Percentiles rank a stretch among this genome's conserved stretches.
Evolutionary conservation across 352 stramenopile genomes (phyloP).

Genomic region (Phytophthora chlamydospora): DNA sequence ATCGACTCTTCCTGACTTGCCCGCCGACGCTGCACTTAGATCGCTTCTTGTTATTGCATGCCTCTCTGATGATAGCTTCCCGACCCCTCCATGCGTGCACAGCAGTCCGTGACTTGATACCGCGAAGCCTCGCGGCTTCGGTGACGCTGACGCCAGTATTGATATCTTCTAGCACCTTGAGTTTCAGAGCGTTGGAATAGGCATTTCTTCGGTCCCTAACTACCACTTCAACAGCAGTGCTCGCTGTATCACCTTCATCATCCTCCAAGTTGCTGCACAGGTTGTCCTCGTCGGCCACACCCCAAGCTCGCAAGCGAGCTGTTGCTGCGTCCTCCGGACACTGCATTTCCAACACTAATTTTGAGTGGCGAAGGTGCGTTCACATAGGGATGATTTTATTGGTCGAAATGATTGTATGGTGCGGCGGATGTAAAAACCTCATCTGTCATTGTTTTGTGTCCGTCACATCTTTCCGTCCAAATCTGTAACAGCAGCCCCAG

Average conservation of each 20-base stretch:
- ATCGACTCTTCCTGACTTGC: background rate
- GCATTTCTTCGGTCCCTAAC: background rate
- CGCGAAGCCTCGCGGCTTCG: background rate
- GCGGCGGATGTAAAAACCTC: background rate
- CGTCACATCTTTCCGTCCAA: slow-evolving; percentile 8
- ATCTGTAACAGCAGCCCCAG: too few relatives aligned
- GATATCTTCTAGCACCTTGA: too few relatives aligned
- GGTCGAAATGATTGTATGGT: slow-evolving; percentile 6
- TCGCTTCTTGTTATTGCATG: slow-evolving; percentile 1
- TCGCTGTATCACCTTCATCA: background rate
- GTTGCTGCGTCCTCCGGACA: slow-evolving; percentile 1
- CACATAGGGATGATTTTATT: background rate
- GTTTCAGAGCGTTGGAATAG: too few relatives aligned
- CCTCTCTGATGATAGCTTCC: slow-evolving; percentile 3
- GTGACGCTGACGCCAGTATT: background rate
- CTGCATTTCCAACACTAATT: slow-evolving; percentile 1
- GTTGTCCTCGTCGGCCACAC: background rate
- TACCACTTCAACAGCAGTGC: background rate
- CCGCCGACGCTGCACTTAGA: slow-evolving; percentile 5
- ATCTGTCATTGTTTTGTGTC: slow-evolving; percentile 10
- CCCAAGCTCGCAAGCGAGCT: background rate
- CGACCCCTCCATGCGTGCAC: background rate
- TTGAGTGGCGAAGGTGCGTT: background rate
- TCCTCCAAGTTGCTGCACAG: background rate
- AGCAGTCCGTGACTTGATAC: slow-evolving; percentile 2